Evolutionary conservation across 371 early-diverging fungal genomes (phyloP).

Genomic region (Parasitella parasitica): DNA sequence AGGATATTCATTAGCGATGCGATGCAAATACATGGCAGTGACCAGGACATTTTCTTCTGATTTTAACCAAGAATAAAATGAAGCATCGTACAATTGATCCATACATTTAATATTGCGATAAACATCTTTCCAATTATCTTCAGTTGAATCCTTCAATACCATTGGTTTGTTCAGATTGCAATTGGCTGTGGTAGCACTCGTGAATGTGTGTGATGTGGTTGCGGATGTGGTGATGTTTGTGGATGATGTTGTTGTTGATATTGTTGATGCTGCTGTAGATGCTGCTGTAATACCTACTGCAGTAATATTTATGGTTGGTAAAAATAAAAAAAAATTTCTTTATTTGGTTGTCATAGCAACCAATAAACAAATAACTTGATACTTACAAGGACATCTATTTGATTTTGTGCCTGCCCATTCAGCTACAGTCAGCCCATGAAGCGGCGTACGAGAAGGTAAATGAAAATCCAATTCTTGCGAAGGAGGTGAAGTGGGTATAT

Average conservation of each 20-base stretch:
- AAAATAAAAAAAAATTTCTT: not conserved
- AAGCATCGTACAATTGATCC: conserved; percentile 73
- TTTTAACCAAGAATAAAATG: conserved; percentile 72
- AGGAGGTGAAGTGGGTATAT: conserved; percentile 32
- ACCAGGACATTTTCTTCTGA: conserved; percentile 72
- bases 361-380: not conserved
- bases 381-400: conserved; percentile 6
- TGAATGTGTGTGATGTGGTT: not conserved
- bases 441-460: conserved; percentile 34
- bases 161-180: conserved; percentile 2
- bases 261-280: not conserved
- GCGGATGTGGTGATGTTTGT: not conserved
- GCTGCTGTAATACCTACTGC: not conserved
- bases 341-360: not conserved
- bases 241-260: not conserved
- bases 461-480: conserved; percentile 33
- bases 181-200: not conserved
- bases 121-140: conserved; percentile 60
- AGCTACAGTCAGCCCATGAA: conserved; percentile 31
- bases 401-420: conserved; percentile 36
- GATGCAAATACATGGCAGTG: conserved; percentile 66
- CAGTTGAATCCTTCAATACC: conserved; percentile 11
- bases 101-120: conserved; percentile 66
- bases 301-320: not conserved
- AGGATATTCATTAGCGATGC: conserved; percentile 74